Base-by-base conservation (phyloP, 176 grass and related monocot species). In the Aegilops bicornis region DNA sequence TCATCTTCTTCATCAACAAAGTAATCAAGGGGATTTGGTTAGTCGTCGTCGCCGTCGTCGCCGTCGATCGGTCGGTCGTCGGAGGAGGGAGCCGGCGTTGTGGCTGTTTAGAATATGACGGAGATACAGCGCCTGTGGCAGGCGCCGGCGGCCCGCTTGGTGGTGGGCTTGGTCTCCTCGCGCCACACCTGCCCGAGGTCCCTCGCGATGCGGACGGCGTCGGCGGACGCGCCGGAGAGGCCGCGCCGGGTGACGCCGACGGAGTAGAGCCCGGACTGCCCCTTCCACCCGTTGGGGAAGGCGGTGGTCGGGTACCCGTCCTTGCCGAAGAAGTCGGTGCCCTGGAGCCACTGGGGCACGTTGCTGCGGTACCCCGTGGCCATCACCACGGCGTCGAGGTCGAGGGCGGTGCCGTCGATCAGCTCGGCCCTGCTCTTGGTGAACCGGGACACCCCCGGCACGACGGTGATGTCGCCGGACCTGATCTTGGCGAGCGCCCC, bases 341-440 rank as follows among this genome's bases (percentile, higher is more conserved):
- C 86, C 95, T 98, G 87, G 50, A 98, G 89, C 95, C 95, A 98
- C 17, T 86, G 87, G 0, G 89, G 93, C 7, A 98, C 95, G 80
- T 93, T 98, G 66, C 89, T 95, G 27, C 88, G 87, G 89, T 98
- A 98, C 4, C 95, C 95, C 3, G 93, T 98, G 24, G 95, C 95
- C 43, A 98, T 22, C n/a, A 98, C 76, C 50, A 98, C 89, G 12
- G 95, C 85, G 61, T 98, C 93, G 22, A 95, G 35, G 52, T 13
- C n/a, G 14, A 98, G 64, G 0, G 48, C 33, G 1, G 77, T 80
- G 37, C 95, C 95, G 11, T 95, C 91, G 36, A 87, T 89, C 15
- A 98, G 75, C 86, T 98, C 93, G 1, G 87, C 93, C 0, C 30
- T 35, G 3, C 52, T 47, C 9, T 82, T 88, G 33, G 32, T 54